Percentiles rank a stretch among this genome's conserved stretches.
Conservation (phyloP, 2,329 filamentous ascomycete genomes). For the Aureobasidium melanogenum region DNA sequence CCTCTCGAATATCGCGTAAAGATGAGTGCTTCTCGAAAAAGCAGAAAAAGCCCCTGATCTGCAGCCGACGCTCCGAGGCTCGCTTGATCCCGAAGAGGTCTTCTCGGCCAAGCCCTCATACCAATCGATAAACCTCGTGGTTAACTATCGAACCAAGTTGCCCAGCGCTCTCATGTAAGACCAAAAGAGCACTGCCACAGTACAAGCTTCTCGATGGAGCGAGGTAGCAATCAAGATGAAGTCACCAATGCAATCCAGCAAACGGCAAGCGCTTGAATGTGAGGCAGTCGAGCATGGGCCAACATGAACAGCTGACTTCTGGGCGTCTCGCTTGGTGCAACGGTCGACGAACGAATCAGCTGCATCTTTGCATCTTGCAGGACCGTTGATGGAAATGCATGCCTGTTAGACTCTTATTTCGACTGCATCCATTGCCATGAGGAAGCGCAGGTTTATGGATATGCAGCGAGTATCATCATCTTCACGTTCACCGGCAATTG, state of each 20-base stretch:
- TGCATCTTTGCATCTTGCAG: not conserved
- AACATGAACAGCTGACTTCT: not conserved
- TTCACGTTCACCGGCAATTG: not conserved
- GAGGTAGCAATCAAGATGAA: not conserved
- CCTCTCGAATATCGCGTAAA: not conserved
- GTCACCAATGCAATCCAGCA: not conserved
- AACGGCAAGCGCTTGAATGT: not conserved
- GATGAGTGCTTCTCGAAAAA: not conserved
- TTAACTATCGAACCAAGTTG: not conserved
- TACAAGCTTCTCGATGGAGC: not conserved
- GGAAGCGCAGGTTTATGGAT: not conserved
- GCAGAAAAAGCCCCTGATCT: conserved; percentile 2
- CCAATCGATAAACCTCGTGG: not conserved
- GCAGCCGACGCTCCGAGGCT: not conserved
- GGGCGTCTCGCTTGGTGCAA: conserved; percentile 7
- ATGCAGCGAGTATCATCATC: not conserved
- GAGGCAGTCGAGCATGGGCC: not conserved
- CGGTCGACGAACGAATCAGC: not conserved
- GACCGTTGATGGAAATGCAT: conserved; percentile 1
- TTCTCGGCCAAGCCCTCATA: not conserved
- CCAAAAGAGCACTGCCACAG: conserved; percentile 7
- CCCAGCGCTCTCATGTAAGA: not conserved
- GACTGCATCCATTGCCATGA: not conserved
- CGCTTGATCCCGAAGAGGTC: not conserved
- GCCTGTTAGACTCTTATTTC: conserved; percentile 1